These are phyloP conservation scores for Artemisia tridentata DNA, from an alignment of 129 eudicot species.

Conservation along the genomic window DNA sequence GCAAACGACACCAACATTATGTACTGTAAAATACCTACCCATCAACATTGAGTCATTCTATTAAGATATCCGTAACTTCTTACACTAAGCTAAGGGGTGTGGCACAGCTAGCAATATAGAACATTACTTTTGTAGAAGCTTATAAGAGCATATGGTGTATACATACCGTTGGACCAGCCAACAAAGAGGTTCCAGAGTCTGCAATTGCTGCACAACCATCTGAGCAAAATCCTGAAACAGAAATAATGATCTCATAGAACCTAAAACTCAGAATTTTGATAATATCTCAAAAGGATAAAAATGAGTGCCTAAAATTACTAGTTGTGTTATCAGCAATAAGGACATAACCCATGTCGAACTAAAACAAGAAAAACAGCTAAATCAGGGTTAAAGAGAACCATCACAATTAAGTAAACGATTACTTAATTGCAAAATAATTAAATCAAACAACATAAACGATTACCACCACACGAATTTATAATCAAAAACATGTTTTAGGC, in stretches of 20 bases:
- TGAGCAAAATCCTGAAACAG: slow-evolving; percentile 64
- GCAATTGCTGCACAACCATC: slow-evolving; percentile 91
- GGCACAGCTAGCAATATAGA: too few species aligned
- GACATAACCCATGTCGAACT: slow-evolving; percentile 96
- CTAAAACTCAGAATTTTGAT: neutral
- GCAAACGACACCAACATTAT: neutral
- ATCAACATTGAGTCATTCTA: neutral
- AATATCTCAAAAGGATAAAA: neutral
- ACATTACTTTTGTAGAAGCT: neutral
- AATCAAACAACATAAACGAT: too few species aligned
- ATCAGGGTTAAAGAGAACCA: slow-evolving; percentile 13
- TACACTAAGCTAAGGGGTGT: too few species aligned
- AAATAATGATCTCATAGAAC: slow-evolving; percentile 14
- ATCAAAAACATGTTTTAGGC: too few species aligned
- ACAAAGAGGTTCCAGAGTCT: slow-evolving; percentile 93
- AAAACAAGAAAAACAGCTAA: slow-evolving; percentile 19
- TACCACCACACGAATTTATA: too few species aligned
- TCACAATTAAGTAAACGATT: neutral
- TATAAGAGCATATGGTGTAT: slow-evolving; percentile 6
- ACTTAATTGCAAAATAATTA: too few species aligned
- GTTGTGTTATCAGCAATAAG: slow-evolving; percentile 65
- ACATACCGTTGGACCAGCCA: slow-evolving; percentile 98
- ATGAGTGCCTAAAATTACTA: slow-evolving; percentile 40
- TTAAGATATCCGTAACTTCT: neutral
- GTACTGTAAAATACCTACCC: neutral